These are phyloP conservation scores for Tilletia walkeri DNA, from an alignment of 1,284 basidiomycete species.

Conservation along the genomic window DNA sequence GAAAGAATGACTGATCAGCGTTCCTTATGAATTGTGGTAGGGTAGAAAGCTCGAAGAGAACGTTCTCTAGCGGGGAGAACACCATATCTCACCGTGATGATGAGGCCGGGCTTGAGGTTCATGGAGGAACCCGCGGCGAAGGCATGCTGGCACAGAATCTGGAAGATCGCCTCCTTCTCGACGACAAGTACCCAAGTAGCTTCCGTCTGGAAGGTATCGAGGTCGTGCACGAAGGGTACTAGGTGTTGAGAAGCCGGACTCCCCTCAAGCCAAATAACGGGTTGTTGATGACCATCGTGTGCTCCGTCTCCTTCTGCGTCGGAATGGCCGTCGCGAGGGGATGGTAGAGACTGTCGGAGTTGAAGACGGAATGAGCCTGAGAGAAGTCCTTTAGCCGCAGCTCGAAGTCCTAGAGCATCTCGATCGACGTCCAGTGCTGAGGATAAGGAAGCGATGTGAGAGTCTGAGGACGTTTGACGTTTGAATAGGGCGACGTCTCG, in stretches of 20 bases:
- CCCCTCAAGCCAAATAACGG: neutral
- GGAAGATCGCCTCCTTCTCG: constrained; percentile 47
- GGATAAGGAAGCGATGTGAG: constrained; percentile 26
- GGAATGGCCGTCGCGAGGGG: neutral
- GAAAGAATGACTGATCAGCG: neutral
- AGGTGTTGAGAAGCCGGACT: constrained; percentile 20
- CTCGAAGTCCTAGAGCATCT: constrained; percentile 33
- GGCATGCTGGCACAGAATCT: constrained; percentile 23
- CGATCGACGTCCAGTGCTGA: constrained; percentile 22
- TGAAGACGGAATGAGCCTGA: constrained; percentile 23
- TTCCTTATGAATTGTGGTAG: neutral
- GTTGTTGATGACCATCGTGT: neutral
- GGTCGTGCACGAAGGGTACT: constrained; percentile 22
- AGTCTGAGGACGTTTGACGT: constrained; percentile 34
- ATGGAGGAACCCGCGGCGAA: neutral
- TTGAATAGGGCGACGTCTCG: constrained; percentile 32
- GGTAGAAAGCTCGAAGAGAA: too few relatives aligned
- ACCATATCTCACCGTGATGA: constrained; percentile 18
- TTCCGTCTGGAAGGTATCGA: constrained; percentile 15
- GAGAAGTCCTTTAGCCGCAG: constrained; percentile 35
- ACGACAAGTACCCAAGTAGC: constrained; percentile 38
- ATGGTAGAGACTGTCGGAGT: too few relatives aligned
- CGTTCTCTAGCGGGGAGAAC: neutral
- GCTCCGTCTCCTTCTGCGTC: neutral
- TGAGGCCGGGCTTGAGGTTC: constrained; percentile 4